Conservation (phyloP, 306 rosid species). For the Geum urbanum region DNA sequence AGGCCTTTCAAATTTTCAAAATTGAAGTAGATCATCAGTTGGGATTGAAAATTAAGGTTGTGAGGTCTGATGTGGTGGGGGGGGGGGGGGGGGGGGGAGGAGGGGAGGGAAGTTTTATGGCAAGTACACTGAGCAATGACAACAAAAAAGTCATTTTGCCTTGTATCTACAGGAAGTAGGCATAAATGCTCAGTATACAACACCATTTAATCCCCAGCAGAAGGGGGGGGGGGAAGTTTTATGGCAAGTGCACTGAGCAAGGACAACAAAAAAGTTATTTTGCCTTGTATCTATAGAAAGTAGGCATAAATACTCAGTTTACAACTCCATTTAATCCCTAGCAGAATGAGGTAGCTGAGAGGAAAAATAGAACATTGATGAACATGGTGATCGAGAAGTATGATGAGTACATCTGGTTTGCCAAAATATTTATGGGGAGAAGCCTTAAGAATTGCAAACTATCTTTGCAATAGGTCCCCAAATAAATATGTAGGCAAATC, state of each 20-base stretch:
- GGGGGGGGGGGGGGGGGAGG: too few species aligned
- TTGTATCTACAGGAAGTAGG: not conserved
- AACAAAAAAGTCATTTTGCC: not conserved
- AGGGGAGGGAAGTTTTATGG: too few species aligned
- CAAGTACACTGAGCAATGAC: too few species aligned
- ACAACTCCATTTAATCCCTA: not conserved
- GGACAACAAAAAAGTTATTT: not conserved
- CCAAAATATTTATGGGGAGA: not conserved
- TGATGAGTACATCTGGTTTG: not conserved
- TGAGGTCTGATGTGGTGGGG: not conserved
- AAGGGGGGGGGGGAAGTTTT: too few species aligned
- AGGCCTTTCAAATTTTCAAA: conserved; percentile 6
- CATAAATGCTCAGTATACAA: not conserved
- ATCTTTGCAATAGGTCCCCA: not conserved
- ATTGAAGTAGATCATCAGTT: not conserved
- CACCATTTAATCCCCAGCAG: not conserved
- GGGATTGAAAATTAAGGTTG: not conserved
- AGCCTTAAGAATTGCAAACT: not conserved
- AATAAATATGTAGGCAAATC: not conserved
- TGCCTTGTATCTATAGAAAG: not conserved
- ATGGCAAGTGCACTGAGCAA: too few species aligned
- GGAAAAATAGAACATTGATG: not conserved
- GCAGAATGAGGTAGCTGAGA: not conserved
- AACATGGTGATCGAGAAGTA: not conserved
- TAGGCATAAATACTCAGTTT: not conserved